Percentiles rank a stretch among this genome's conserved stretches.
Conservation (phyloP, 1,284 basidiomycete species). For the Cutaneotrichosporon sp. region DNA sequence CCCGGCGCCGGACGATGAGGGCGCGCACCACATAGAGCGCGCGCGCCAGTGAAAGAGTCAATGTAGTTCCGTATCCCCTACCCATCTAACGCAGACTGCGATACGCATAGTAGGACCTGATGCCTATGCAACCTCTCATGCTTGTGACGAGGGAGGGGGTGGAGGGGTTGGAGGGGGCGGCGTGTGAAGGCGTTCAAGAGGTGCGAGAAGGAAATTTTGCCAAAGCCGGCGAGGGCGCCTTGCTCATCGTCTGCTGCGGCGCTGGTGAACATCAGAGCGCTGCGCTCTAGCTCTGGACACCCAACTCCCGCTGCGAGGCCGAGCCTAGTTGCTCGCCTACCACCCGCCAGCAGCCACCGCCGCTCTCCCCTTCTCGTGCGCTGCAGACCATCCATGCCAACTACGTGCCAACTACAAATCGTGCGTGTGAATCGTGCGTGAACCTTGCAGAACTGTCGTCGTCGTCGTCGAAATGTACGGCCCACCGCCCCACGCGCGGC, state of each 20-base stretch:
- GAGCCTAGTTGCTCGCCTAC: no score
- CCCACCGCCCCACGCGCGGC: slow-evolving; percentile 41
- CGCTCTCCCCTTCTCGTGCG: no score
- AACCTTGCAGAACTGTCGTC: no score
- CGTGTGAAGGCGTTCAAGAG: neutral
- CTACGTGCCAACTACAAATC: no score
- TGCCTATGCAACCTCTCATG: slow-evolving; percentile 26
- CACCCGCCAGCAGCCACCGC: no score
- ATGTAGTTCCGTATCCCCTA: neutral
- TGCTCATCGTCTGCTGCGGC: no score
- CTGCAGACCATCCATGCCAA: no score
- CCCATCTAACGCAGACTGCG: neutral
- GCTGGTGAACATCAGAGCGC: no score
- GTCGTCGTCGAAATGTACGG: slow-evolving; percentile 36
- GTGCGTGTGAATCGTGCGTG: no score
- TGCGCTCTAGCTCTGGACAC: no score
- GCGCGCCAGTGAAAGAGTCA: neutral
- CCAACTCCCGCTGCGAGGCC: no score
- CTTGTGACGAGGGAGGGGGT: neutral
- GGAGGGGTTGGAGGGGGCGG: neutral
- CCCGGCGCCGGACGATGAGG: neutral
- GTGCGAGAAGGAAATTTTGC: neutral
- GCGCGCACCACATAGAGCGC: neutral
- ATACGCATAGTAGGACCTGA: neutral
- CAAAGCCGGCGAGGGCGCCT: no score